Percentiles rank a stretch among this genome's conserved stretches.
Evolutionary conservation across 2,329 filamentous ascomycete species (phyloP).

Genomic region (Thielaviopsis populi): DNA sequence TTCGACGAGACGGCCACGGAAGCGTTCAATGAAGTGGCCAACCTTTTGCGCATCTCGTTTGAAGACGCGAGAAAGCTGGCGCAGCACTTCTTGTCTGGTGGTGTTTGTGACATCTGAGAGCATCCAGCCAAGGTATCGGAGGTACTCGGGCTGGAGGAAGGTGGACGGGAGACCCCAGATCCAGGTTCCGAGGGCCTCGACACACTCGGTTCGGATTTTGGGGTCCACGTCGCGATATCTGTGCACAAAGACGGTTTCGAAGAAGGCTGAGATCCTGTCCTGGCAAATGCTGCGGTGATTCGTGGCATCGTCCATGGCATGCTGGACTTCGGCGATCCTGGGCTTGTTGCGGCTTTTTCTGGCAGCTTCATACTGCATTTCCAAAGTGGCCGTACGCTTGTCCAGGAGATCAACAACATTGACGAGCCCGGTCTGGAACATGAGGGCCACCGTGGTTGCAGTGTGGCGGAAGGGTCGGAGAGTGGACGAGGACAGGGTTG

Average conservation of each 20-base stretch:
- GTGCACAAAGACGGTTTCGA: slow-evolving; percentile 87
- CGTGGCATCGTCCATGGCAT: slow-evolving; percentile 54
- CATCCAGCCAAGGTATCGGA: slow-evolving; percentile 92
- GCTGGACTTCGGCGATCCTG: slow-evolving; percentile 57
- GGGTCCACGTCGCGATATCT: slow-evolving; percentile 89
- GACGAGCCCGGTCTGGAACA: slow-evolving; percentile 66
- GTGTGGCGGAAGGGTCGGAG: slow-evolving; percentile 90
- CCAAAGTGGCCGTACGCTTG: slow-evolving; percentile 56
- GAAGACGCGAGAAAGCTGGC: slow-evolving; percentile 67
- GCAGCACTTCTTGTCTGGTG: slow-evolving; percentile 73
- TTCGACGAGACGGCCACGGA: slow-evolving; percentile 73
- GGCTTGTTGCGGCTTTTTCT: slow-evolving; percentile 61
- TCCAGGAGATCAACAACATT: slow-evolving; percentile 56
- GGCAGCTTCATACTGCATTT: slow-evolving; percentile 66
- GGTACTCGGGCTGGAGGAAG: slow-evolving; percentile 80
- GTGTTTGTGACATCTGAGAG: slow-evolving; percentile 64
- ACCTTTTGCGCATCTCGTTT: slow-evolving; percentile 68
- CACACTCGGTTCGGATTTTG: slow-evolving; percentile 75
- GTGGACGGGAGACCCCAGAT: slow-evolving; percentile 69
- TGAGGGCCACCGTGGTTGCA: slow-evolving; percentile 67
- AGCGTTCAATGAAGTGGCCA: slow-evolving; percentile 85
- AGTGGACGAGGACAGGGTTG: slow-evolving; percentile 74
- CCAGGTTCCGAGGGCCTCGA: slow-evolving; percentile 76
- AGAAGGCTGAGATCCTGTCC: slow-evolving; percentile 64
- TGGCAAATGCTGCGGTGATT: slow-evolving; percentile 55